Percentiles rank a stretch among this genome's conserved stretches.
Evolutionary conservation across 306 rosid species (phyloP).

Genomic region (Hippophae rhamnoides): DNA sequence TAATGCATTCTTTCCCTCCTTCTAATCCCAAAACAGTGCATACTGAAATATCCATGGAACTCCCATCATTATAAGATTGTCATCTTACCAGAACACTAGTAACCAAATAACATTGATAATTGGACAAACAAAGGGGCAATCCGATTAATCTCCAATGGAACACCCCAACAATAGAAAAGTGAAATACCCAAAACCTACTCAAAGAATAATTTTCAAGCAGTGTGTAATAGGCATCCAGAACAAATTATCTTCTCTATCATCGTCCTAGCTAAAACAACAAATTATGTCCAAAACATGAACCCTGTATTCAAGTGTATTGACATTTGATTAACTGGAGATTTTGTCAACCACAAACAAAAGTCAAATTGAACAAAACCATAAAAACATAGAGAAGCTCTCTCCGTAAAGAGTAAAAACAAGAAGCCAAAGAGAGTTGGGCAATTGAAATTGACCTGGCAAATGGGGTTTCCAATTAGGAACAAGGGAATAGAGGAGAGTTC

Average conservation of each 20-base stretch:
- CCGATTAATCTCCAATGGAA: too few relatives aligned
- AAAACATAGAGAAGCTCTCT: background rate
- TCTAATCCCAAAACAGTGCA: constrained; percentile 66
- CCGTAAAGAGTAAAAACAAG: background rate
- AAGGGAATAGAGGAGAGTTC: constrained; percentile 66
- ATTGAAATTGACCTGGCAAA: constrained; percentile 41
- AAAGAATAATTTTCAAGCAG: too few relatives aligned
- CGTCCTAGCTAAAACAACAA: too few relatives aligned
- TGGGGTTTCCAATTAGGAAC: constrained; percentile 63
- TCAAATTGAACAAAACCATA: background rate
- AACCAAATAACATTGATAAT: too few relatives aligned
- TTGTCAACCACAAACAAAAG: constrained; percentile 1
- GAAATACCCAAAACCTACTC: too few relatives aligned
- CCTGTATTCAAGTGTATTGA: background rate
- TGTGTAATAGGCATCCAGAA: too few relatives aligned
- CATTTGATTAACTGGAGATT: background rate
- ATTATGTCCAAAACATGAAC: background rate
- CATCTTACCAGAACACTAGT: background rate
- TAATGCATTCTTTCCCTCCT: constrained; percentile 67
- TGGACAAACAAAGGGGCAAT: too few relatives aligned
- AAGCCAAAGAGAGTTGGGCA: background rate
- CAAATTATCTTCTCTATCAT: too few relatives aligned
- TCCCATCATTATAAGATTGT: background rate
- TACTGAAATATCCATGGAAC: constrained; percentile 36
- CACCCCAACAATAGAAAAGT: too few relatives aligned